Evolutionary conservation across 208 protist species (phyloP), one percentile per base, ranked within the genome.

Genomic region (Leishmania amazonensis): DNA sequence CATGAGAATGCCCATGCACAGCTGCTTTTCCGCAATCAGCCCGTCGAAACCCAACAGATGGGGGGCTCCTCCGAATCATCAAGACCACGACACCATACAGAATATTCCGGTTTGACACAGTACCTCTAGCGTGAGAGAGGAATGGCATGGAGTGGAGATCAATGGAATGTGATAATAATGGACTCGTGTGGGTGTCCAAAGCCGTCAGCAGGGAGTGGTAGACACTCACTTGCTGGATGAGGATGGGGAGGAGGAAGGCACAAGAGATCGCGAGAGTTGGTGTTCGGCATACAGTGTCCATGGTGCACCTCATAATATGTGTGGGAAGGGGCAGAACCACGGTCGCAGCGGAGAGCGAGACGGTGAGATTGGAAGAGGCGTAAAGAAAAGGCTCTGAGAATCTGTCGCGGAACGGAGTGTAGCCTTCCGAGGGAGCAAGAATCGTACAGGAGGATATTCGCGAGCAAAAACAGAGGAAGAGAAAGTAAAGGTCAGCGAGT

Each of bases 341-440:
- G 38, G 38, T 71, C 65, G 65, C n/a, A 45, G 65, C 31, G 45
- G 68, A 80, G 53, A 72, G 60, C 19, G n/a, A 80, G 60, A 38
- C 60, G 60, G 60, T 28, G 28, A 28, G 49, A 67, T 51, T 38
- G 58, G 35, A 3, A 53, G 68, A 68, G 53, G 15, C 1, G 42
- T 24, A 42, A 45, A 35, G 3, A 35, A 47, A 71, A 40, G 38
- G 38, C 65, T 6, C 38, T 45, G 35, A 11, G 38, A 45, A 47
- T 15, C 1, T 11, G 65, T 28, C 60, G 65, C 17, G n/a, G 31
- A 17, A 40, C 65, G 38, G 6, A 28, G 17, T 9, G 4, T 21
- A 28, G 65, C 17, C 65, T 45, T 47, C 17, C 5, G 21, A 28
- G 17, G 62, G 31, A n/a, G 21, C 1, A 13, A 21, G 13, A 11